Evolutionary conservation across 169 alveolate species (phyloP), one percentile per base, ranked within the genome.

Genomic region (Plasmodium falciparum): DNA sequence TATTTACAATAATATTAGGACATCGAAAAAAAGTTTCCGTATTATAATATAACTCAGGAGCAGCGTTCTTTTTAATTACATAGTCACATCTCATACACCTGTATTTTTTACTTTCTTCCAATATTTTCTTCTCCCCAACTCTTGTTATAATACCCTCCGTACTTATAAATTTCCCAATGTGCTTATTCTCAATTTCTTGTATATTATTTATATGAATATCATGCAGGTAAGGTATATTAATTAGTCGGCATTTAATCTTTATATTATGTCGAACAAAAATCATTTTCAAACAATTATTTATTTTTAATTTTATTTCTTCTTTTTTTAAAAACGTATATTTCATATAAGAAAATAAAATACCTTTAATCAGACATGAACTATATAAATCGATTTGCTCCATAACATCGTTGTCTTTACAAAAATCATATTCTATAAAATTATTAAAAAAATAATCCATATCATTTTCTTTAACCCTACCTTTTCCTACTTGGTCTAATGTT

Each of bases 31-130:
- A 67, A 3, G 73, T 58, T 13, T 83, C 54, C 6, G 92, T 89
- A 59, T 89, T 85, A 26, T 88, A 76, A 50, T 91, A 86, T 29
- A 91, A 72, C 54, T 93, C 96, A 12, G 95, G 93, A n/a, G 83
- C 63, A 7, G 93, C 89, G 22, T 83, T 91, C 26, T 89, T 90
- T 50, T 89, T 69, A 58, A 93, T 88, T 52, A 89, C 76, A n/a
- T 88, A 50, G 43, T 61, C 88, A 50, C 96, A 93, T n/a, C 26
- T 91, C 47, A 39, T 91, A 88, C 96, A 93, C 2, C 83, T 73
- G 67, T 91, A 93, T 90, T 93, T 94, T 43, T 93, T 72, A 54
- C 88, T 93, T 26, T 91, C 95, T 39, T 93, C 96, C 9, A 93
- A 70, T 29, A 93, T 74, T 56, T 75, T 88, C 29, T 91, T 75